Conservation (phyloP, 148 eudicot species). For the Pouteria glomerata region DNA sequence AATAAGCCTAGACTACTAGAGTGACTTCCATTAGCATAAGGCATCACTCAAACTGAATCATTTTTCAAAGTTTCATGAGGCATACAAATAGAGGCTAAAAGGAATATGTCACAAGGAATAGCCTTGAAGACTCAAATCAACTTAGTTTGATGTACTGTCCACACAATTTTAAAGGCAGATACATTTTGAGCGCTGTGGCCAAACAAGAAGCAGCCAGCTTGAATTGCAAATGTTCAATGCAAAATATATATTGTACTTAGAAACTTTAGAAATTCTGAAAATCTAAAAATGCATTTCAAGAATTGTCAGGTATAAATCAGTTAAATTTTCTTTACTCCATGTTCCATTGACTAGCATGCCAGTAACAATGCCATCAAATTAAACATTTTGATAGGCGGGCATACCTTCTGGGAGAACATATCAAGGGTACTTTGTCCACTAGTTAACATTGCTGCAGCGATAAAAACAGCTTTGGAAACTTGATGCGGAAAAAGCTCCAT, state of each 20-base stretch:
- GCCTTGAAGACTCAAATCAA: background rate
- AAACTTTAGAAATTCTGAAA: background rate
- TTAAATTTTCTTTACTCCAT: background rate
- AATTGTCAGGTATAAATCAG: background rate
- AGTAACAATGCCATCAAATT: background rate
- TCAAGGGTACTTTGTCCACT: slow-evolving; percentile 79
- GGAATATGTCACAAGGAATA: background rate
- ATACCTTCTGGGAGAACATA: slow-evolving; percentile 75
- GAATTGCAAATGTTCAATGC: background rate
- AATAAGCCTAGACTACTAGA: background rate
- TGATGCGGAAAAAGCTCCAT: slow-evolving; percentile 71
- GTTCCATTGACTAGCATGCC: background rate
- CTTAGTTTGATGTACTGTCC: background rate
- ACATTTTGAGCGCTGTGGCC: background rate
- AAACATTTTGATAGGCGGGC: background rate
- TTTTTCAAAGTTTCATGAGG: background rate
- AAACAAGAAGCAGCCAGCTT: background rate
- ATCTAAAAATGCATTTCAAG: background rate
- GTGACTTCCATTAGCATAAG: background rate
- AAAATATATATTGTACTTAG: background rate
- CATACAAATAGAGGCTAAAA: background rate
- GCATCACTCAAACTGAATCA: background rate
- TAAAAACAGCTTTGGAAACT: slow-evolving; percentile 70
- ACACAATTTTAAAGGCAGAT: background rate
- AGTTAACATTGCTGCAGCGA: slow-evolving; percentile 80